phyloP scores from a whole-genome alignment of 2,329 filamentous ascomycete species.

The Lecanicillium sp. region DNA sequence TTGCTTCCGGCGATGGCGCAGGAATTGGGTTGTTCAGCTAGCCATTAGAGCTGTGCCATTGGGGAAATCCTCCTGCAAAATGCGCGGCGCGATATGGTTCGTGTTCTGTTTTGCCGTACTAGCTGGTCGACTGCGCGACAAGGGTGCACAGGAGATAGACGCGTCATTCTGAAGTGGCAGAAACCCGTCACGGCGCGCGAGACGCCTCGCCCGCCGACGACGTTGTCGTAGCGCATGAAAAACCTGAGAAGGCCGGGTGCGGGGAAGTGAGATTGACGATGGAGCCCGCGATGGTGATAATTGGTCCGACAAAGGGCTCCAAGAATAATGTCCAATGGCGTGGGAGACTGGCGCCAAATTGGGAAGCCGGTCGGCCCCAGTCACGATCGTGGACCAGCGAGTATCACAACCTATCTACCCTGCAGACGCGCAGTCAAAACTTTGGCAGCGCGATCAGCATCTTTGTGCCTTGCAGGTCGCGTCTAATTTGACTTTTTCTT shows the following conservation, averaged over 20 bases:
- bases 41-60: neutral
- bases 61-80: neutral
- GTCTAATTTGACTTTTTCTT: too few species aligned
- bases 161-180: too few species aligned
- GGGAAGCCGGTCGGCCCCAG: conserved; percentile 5
- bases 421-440: neutral
- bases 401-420: neutral
- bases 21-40: neutral
- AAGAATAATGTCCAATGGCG: conserved; percentile 8
- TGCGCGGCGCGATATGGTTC: too few species aligned
- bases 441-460: neutral
- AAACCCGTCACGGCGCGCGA: neutral
- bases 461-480: neutral
- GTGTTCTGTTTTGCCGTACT: too few species aligned
- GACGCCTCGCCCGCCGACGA: neutral
- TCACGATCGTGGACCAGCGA: neutral
- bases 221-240: neutral
- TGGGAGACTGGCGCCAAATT: conserved; percentile 1
- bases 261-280: conserved; percentile 8
- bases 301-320: conserved; percentile 1
- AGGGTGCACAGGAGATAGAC: too few species aligned
- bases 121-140: too few species aligned
- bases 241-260: too few species aligned
- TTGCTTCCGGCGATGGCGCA: too few species aligned
- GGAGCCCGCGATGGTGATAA: conserved; percentile 5